phyloP scores from a whole-genome alignment of 2,329 filamentous ascomycete genomes.

The Colletotrichum destructivum region DNA sequence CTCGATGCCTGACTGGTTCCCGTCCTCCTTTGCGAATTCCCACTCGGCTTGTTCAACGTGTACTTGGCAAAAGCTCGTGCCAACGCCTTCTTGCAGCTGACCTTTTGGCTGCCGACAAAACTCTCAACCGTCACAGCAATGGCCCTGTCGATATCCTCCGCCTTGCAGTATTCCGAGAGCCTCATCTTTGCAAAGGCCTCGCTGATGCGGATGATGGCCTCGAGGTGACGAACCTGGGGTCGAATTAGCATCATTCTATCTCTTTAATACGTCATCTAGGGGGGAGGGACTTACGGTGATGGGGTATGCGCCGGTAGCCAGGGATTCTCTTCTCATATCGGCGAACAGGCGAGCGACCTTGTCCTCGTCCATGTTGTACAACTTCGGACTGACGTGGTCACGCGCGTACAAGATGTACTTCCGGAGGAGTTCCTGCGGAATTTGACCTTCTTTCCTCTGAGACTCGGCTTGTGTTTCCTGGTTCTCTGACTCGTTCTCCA shows the following conservation, averaged over 20 bases:
- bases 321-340: conserved; percentile 93
- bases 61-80: conserved; percentile 98
- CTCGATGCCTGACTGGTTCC: conserved; percentile 45
- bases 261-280: background rate
- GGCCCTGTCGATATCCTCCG: conserved; percentile 93
- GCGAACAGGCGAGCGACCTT: conserved; percentile 95
- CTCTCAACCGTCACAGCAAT: conserved; percentile 97
- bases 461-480: conserved; percentile 53
- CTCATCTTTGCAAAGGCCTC: conserved; percentile 98
- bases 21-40: conserved; percentile 43
- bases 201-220: conserved; percentile 96
- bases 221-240: conserved; percentile 91
- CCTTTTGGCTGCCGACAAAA: conserved; percentile 96
- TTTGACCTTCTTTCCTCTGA: conserved; percentile 73
- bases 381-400: conserved; percentile 89
- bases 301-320: conserved; percentile 96
- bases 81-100: conserved; percentile 97
- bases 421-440: conserved; percentile 89
- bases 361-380: conserved; percentile 98
- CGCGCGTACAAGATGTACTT: conserved; percentile 98
- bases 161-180: conserved; percentile 93
- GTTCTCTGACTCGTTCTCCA: conserved; percentile 69
- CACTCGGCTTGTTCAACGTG: conserved; percentile 68
- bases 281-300: conserved; percentile 84
- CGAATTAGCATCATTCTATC: conserved; percentile 18